Evolutionary conservation across 768 basidiomycete genomes (phyloP).

Genomic region (Porpolomopsis calyptriformis): DNA sequence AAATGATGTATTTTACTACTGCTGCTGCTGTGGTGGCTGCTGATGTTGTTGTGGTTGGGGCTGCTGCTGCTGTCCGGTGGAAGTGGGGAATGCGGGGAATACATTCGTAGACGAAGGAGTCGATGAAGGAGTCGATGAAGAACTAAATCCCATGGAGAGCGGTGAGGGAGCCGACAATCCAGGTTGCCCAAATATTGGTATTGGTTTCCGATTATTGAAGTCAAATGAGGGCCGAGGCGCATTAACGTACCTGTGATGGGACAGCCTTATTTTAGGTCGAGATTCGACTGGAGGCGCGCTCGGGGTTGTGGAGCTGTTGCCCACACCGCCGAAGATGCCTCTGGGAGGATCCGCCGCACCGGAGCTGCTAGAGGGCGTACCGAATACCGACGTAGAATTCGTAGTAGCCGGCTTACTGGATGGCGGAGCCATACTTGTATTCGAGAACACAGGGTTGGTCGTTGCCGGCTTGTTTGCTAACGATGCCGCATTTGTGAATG

Average conservation of each 20-base stretch:
- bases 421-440: background rate
- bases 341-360: too few relatives aligned
- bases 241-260: too few relatives aligned
- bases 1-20: too few relatives aligned
- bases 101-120: background rate
- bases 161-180: background rate
- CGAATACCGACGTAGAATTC: conserved; percentile 8
- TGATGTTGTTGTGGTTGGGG: too few relatives aligned
- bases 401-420: background rate
- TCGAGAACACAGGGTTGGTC: background rate
- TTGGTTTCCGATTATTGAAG: background rate
- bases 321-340: too few relatives aligned
- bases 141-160: background rate
- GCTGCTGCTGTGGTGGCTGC: too few relatives aligned
- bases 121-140: background rate
- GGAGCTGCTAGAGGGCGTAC: conserved; percentile 1
- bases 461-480: background rate
- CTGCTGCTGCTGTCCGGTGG: background rate
- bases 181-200: background rate
- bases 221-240: background rate
- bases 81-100: background rate
- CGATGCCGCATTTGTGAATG: background rate
- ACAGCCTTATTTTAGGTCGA: too few relatives aligned
- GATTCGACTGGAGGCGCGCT: too few relatives aligned
- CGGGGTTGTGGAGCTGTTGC: too few relatives aligned